These are phyloP conservation scores for Eucalyptus caleyi DNA, from an alignment of 345 rosid species.

Conservation along the genomic window DNA sequence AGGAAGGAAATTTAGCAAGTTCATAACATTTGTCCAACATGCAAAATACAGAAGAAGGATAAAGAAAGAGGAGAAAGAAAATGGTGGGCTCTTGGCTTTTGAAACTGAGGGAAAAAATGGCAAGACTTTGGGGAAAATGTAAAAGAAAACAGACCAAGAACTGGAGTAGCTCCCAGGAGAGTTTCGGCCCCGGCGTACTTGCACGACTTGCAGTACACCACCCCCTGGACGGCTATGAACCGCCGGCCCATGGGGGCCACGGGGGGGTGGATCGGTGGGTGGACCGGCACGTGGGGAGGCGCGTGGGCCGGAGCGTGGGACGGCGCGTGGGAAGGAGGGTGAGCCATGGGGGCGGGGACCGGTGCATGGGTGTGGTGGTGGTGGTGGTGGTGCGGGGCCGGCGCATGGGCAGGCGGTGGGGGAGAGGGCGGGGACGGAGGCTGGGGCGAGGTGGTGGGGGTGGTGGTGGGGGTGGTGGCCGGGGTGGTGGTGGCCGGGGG, in stretches of 20 bases:
- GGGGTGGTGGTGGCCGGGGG: conserved; percentile 4
- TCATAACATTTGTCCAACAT: background rate
- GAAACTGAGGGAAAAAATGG: background rate
- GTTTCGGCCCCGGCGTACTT: conserved; percentile 45
- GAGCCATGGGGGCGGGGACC: conserved; percentile 5
- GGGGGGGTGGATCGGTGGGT: conserved; percentile 16
- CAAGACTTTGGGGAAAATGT: background rate
- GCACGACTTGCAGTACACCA: conserved; percentile 85
- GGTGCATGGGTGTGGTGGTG: conserved; percentile 1
- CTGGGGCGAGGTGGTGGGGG: background rate
- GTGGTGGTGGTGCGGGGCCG: background rate
- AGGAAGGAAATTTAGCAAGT: background rate
- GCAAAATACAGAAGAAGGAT: background rate
- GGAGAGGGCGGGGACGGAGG: conserved; percentile 11
- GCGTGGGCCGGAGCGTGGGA: conserved; percentile 17
- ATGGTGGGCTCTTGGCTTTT: background rate
- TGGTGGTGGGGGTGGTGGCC: background rate
- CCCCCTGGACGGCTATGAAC: conserved; percentile 66
- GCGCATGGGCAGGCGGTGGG: conserved; percentile 6
- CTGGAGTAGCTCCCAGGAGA: conserved; percentile 53
- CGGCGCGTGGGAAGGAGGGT: conserved; percentile 14
- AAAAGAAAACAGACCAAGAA: conserved; percentile 24
- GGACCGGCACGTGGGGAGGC: background rate
- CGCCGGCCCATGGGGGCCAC: conserved; percentile 22
- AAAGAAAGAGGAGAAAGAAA: background rate